Evolutionary conservation across 805 yeast species (phyloP).

Genomic region (Myxozyma udenii): DNA sequence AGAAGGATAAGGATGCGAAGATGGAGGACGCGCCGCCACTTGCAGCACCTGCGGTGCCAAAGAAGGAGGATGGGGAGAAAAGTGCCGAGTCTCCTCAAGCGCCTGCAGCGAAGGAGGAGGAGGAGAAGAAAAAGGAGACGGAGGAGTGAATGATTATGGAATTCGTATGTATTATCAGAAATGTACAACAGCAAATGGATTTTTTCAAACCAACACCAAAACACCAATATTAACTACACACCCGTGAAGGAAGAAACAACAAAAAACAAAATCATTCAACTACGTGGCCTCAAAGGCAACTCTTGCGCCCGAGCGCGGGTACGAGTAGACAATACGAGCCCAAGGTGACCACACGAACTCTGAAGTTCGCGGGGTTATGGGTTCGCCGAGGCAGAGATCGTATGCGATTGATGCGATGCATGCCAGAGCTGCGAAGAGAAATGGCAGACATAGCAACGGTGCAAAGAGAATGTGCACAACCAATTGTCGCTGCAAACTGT

Average conservation of each 20-base stretch:
- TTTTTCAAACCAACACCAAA: too few species aligned
- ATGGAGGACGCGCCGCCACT: conserved; percentile 10
- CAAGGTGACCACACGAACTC: not conserved
- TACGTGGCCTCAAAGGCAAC: too few species aligned
- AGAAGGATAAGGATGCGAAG: conserved; percentile 15
- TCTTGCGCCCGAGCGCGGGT: too few species aligned
- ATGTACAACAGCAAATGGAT: too few species aligned
- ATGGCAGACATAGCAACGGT: not conserved
- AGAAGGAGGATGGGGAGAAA: not conserved
- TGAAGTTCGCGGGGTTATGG: not conserved
- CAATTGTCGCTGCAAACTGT: too few species aligned
- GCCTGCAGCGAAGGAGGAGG: not conserved
- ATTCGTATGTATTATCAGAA: too few species aligned
- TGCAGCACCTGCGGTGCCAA: not conserved
- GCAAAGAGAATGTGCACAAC: not conserved
- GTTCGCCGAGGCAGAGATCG: not conserved
- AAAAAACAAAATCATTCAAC: too few species aligned
- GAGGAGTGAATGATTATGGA: too few species aligned
- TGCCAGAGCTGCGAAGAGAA: not conserved
- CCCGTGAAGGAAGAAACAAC: too few species aligned
- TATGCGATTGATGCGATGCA: not conserved
- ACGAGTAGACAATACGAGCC: not conserved
- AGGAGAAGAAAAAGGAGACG: not conserved
- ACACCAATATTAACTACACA: too few species aligned
- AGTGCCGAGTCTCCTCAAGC: not conserved